Conservation (phyloP, 192 early-diverging fungal genomes). For the Rhizophagus sp. region DNA sequence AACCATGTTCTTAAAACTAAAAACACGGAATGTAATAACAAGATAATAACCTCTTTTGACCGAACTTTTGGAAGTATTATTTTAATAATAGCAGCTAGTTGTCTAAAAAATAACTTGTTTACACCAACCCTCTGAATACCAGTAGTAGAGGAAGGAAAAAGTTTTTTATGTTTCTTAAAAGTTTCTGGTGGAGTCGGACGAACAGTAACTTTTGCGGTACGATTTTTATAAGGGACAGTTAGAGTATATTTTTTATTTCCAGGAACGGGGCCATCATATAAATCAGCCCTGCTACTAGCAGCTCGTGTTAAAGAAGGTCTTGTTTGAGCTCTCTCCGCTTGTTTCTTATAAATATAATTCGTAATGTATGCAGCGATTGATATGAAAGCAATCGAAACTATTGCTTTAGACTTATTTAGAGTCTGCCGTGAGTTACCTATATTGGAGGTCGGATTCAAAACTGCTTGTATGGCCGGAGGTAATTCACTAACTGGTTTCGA, state of each 20-base stretch:
- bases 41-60: slow-evolving; percentile 78
- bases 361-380: slow-evolving; percentile 20
- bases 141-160: slow-evolving; percentile 38
- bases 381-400: slow-evolving; percentile 27
- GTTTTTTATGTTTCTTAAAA: slow-evolving; percentile 46
- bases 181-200: slow-evolving; percentile 37
- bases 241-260: slow-evolving; percentile 23
- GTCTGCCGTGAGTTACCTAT: background rate
- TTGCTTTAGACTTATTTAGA: background rate
- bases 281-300: background rate
- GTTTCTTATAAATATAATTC: slow-evolving; percentile 17
- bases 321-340: background rate
- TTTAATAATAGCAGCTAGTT: slow-evolving; percentile 71
- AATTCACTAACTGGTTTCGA: slow-evolving; percentile 32
- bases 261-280: slow-evolving; percentile 12
- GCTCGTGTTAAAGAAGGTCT: background rate
- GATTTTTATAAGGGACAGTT: slow-evolving; percentile 28
- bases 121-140: slow-evolving; percentile 57
- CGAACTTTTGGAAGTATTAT: slow-evolving; percentile 80
- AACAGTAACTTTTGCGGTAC: slow-evolving; percentile 14
- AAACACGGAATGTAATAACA: slow-evolving; percentile 82
- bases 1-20: slow-evolving; percentile 90
- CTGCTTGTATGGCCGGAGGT: slow-evolving; percentile 7
- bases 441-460: background rate
- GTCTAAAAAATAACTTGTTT: slow-evolving; percentile 58